Conservation (phyloP, 2,329 filamentous ascomycete species). For the Trichophyton mentagrophytes region DNA sequence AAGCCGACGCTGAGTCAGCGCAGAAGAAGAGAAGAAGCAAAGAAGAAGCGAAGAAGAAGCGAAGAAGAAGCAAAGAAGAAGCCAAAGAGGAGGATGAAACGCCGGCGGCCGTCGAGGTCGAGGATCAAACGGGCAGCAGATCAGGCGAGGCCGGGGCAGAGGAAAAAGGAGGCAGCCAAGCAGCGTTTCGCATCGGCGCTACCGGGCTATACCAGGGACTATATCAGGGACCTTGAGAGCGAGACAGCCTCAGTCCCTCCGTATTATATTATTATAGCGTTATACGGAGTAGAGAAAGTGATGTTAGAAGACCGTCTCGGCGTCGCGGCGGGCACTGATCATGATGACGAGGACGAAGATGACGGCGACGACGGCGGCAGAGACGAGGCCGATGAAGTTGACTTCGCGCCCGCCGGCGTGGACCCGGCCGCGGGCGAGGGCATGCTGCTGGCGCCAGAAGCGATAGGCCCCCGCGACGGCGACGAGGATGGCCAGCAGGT, state of each 20-base stretch:
- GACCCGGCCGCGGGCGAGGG: slow-evolving; percentile 33
- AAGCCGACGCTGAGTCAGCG: neutral
- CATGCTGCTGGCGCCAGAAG: slow-evolving; percentile 45
- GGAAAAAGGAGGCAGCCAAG: too few species aligned
- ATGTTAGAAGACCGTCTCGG: neutral
- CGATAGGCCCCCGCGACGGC: slow-evolving; percentile 39
- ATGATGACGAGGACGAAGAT: slow-evolving; percentile 12
- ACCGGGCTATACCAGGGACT: too few species aligned
- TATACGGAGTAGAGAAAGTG: neutral
- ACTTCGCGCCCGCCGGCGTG: slow-evolving; percentile 33
- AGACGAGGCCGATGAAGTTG: slow-evolving; percentile 5
- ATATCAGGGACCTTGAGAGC: too few species aligned
- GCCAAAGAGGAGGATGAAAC: neutral
- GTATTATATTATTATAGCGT: too few species aligned
- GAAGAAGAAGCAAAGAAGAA: neutral
- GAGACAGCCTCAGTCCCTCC: too few species aligned
- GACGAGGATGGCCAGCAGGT: slow-evolving; percentile 35
- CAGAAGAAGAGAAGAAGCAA: neutral
- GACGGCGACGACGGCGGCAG: slow-evolving; percentile 6
- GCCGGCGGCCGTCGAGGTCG: too few species aligned
- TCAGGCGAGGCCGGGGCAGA: too few species aligned
- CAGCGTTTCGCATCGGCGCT: too few species aligned
- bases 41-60: neutral
- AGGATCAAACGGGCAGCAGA: too few species aligned
- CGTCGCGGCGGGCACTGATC: slow-evolving; percentile 8